Evolutionary conservation across 148 eudicot genomes (phyloP), one percentile per base, ranked within the genome.

Genomic region (Hydrangea macrophylla): DNA sequence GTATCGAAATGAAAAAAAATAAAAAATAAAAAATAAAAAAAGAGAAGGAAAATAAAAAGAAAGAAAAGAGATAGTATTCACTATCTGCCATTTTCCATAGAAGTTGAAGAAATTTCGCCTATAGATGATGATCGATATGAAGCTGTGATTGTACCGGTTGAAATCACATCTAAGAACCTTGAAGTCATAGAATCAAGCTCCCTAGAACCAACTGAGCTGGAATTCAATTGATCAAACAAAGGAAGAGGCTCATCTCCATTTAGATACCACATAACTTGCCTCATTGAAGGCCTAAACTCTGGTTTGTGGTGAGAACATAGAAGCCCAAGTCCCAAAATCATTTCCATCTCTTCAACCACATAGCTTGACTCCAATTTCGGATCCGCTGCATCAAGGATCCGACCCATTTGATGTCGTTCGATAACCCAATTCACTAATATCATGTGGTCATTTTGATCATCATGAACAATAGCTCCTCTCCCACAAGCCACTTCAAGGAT

Each of bases 401-500:
- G 23, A 10, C 76, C 70, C 28, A 2, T 42, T 26, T 68, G 73
- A 28, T 68, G 68, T 3, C 44, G 60, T 25, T 75, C 74, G 12
- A 68, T 60, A 11, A 75, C 66, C 75, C 73, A 72, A 57, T 67
- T 68, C 45, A 68, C 70, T 26, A 79, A 26, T 11, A 55, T 40
- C 15, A 75, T 30, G n/a, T 58, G 51, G 17, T 37, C 71, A 17
- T 51, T n/a, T 0, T 63, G 33, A 0, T 17, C 39, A 27, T 75
- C 63, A 9, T 37, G 48, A 2, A 61, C 70, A 6, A 79, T 56
- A 0, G 79, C 67, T 0, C 58, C 59, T 60, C 70, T 33, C 24
- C 83, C 83, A 13, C 73, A 71, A 11, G 63, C 83, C 30, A 79
- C 62, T 53, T 75, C 83, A 0, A 79, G 71, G 30, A 79, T 73